Conservation (phyloP, 768 basidiomycete genomes). For the Amanita thiersii region DNA sequence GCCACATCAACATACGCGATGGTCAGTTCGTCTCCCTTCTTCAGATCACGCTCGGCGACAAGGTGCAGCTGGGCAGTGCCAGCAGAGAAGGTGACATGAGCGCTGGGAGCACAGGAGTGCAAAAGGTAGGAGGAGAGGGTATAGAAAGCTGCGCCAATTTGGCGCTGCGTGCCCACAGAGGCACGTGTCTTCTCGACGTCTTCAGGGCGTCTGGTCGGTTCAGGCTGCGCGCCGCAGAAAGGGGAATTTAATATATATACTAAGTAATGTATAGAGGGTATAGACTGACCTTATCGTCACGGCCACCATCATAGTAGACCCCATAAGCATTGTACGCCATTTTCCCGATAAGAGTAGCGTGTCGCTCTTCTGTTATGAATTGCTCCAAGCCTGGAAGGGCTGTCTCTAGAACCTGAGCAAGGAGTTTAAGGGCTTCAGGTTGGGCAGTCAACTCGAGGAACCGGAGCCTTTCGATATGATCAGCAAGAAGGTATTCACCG, state of each 20-base stretch:
- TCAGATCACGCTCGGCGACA: conserved; percentile 56
- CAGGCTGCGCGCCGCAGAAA: conserved; percentile 33
- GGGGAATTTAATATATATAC: conserved; percentile 1
- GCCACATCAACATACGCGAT: conserved; percentile 69
- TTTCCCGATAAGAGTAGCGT: conserved; percentile 55
- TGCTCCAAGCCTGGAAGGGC: conserved; percentile 69
- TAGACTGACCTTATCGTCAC: conserved; percentile 57
- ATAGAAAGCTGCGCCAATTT: conserved; percentile 73
- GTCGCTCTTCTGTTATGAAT: conserved; percentile 57
- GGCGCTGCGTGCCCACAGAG: conserved; percentile 64
- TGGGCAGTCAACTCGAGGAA: conserved; percentile 49
- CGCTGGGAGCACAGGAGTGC: conserved; percentile 70
- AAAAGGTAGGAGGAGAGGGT: conserved; percentile 68
- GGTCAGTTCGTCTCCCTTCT: conserved; percentile 69
- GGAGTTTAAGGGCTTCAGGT: conserved; percentile 39
- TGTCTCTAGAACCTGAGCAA: conserved; percentile 46
- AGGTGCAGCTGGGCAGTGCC: conserved; percentile 68
- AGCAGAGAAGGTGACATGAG: conserved; percentile 52
- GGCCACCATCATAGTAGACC: conserved; percentile 55
- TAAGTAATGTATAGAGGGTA: conserved; percentile 3
- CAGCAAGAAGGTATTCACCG: conserved; percentile 55
- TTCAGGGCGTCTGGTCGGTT: conserved; percentile 48
- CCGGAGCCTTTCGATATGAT: conserved; percentile 71
- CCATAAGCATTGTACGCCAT: conserved; percentile 76
- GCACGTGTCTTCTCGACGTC: conserved; percentile 70